These are phyloP conservation scores for Lagerstroemia speciosa DNA, from an alignment of 345 rosid genomes.

Conservation along the genomic window DNA sequence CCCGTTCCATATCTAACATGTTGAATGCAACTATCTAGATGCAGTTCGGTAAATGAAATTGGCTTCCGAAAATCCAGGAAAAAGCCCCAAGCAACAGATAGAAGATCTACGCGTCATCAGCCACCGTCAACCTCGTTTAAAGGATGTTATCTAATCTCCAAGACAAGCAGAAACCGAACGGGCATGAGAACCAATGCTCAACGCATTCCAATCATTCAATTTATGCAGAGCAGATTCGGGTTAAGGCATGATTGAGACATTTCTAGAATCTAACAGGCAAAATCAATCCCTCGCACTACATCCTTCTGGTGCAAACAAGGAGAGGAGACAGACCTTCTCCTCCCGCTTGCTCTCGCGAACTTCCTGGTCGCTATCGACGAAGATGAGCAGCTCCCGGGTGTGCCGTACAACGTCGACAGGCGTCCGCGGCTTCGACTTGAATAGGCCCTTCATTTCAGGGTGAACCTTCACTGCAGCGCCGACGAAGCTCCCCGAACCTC, in stretches of 20 bases:
- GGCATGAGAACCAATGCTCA: background rate
- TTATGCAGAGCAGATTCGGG: background rate
- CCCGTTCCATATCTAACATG: background rate
- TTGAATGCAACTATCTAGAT: background rate
- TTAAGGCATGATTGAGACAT: background rate
- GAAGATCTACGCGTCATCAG: background rate
- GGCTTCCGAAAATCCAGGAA: background rate
- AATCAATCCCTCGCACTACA: no score
- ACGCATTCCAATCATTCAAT: background rate
- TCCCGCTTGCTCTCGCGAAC: slow-evolving; percentile 51
- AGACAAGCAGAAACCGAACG: background rate
- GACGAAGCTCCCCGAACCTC: slow-evolving; percentile 6
- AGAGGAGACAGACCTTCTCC: slow-evolving; percentile 41
- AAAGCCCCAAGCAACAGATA: background rate
- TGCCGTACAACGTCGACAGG: slow-evolving; percentile 77
- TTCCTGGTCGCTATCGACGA: slow-evolving; percentile 29
- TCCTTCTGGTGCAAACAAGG: background rate
- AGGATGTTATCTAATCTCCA: background rate
- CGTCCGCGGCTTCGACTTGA: slow-evolving; percentile 86
- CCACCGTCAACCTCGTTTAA: background rate
- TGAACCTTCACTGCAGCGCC: slow-evolving; percentile 1
- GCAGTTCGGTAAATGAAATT: background rate
- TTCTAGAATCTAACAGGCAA: background rate
- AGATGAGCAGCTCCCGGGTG: slow-evolving; percentile 79
- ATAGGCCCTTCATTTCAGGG: slow-evolving; percentile 66